A percentile compares a stretch with the other conserved stretches of the same genome.
These are phyloP conservation scores for Fusarium oxysporum DNA, from an alignment of 2,329 filamentous ascomycete genomes.

Conservation along the genomic window DNA sequence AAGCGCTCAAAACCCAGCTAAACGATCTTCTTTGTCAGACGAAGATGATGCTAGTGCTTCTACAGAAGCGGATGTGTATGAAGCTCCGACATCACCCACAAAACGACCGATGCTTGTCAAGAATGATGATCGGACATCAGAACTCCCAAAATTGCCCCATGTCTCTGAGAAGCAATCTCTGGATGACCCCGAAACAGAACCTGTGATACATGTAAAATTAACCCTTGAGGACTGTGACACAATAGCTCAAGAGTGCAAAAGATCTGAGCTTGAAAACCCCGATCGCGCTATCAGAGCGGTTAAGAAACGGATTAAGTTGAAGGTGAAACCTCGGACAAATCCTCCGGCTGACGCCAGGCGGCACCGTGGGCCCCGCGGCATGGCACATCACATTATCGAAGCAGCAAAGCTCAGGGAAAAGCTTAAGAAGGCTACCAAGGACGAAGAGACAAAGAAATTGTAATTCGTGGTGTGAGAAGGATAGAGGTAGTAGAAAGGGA, in stretches of 20 bases:
- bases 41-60: background rate
- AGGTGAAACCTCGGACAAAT: background rate
- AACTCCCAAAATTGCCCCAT: background rate
- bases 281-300: background rate
- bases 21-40: background rate
- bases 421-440: background rate
- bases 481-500: background rate
- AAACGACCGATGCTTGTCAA: constrained; percentile 6
- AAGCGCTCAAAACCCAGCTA: background rate
- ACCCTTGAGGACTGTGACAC: background rate
- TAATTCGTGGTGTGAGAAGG: background rate
- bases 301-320: background rate
- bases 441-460: background rate
- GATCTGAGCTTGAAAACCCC: background rate
- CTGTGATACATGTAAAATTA: background rate
- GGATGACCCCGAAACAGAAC: background rate
- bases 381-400: constrained; percentile 4
- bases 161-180: background rate
- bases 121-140: background rate
- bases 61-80: background rate
- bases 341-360: background rate
- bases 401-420: background rate
- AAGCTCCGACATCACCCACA: background rate
- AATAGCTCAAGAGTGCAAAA: background rate
- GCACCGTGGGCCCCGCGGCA: background rate